Evolutionary conservation across 2,329 filamentous ascomycete species (phyloP), one percentile per base, ranked within the genome.

Genomic region (Xylariaceae sp.): DNA sequence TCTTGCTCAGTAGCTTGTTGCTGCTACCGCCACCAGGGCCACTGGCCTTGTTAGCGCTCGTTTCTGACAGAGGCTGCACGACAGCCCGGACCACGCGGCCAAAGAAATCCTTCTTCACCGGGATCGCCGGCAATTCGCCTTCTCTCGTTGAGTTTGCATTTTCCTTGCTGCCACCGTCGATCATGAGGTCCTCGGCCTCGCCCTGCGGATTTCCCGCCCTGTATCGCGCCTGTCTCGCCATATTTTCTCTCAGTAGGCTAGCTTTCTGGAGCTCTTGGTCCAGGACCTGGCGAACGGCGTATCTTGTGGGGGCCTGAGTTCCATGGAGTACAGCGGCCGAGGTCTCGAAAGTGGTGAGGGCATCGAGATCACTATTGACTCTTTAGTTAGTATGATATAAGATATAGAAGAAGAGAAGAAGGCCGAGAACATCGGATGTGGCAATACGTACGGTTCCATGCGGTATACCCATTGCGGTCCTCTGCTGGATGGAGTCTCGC

Each of bases 231-330:
- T 85, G 77, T 2, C 85, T 70, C 1, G 79, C 73, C 3, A 77
- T 73, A 44, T 77, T 77, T 34, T 85, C 82, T 11, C 83, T 80
- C 23, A 79, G 68, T 19, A 75, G 67, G 9, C 82, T 74, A 33
- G 87, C 83, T 55, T 84, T 87, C 44, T 78, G 78, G 53, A 90
- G 85, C 60, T 97, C 90, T 59, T 92, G 87, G 55, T 95, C 88
- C 1, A 98, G 73, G 7, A 96, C 89, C 60, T 96, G 90, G 15
- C 92, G 81, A 5, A 98, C 83, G 1, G 90, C 90, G 56, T 88
- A 98, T n/a, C 92, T 78, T 0, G 87, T 87, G 0, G 86, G 88
- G 1, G 78, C 80, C 8, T 78, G 75, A 2, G 76, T 74, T 26
- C 71, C 67, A 12, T 76, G 65, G 2, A 69, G 53, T 3, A 72